These are phyloP conservation scores for Calonectria pteridis DNA, from an alignment of 2,329 filamentous ascomycete genomes.

Conservation along the genomic window DNA sequence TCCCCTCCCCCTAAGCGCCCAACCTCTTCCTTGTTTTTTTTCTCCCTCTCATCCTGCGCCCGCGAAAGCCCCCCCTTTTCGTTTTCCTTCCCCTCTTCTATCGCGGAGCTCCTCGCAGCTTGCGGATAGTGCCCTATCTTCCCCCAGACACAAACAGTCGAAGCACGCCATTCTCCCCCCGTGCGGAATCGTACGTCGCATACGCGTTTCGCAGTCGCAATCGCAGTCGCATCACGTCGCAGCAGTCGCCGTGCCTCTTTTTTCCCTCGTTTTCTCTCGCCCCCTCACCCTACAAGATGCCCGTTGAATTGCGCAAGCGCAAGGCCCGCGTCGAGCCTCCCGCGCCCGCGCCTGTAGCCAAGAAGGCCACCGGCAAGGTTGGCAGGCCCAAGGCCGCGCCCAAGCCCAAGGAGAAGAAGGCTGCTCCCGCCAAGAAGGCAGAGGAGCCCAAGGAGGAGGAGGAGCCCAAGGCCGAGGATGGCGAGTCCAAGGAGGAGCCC, in stretches of 20 bases:
- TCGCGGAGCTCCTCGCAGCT: slow-evolving; percentile 17
- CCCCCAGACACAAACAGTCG: neutral
- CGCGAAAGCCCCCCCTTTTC: slow-evolving; percentile 17
- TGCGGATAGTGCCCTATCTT: slow-evolving; percentile 20
- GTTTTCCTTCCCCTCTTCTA: slow-evolving; percentile 9
- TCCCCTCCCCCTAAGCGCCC: slow-evolving; percentile 33
- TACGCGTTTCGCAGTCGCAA: slow-evolving; percentile 35
- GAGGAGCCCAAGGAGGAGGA: slow-evolving; percentile 44
- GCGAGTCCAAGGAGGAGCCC: slow-evolving; percentile 27
- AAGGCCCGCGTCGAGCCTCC: slow-evolving; percentile 64
- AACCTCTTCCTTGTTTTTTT: slow-evolving; percentile 40
- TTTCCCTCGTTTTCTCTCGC: slow-evolving; percentile 9
- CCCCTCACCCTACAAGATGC: slow-evolving; percentile 56
- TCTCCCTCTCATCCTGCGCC: slow-evolving; percentile 10
- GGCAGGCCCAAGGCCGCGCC: slow-evolving; percentile 51
- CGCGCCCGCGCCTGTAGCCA: slow-evolving; percentile 57
- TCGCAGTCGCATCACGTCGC: slow-evolving; percentile 26
- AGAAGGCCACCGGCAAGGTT: slow-evolving; percentile 52
- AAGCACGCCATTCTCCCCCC: slow-evolving; percentile 4
- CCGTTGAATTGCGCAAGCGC: slow-evolving; percentile 71
- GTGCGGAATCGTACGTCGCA: slow-evolving; percentile 27
- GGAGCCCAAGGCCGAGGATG: slow-evolving; percentile 34
- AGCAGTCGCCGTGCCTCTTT: slow-evolving; percentile 13
- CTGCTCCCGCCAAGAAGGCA: slow-evolving; percentile 43
- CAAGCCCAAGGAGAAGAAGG: slow-evolving; percentile 47